Evolutionary conservation across 371 early-diverging fungal genomes (phyloP).

Genomic region (Globomyces sp.): DNA sequence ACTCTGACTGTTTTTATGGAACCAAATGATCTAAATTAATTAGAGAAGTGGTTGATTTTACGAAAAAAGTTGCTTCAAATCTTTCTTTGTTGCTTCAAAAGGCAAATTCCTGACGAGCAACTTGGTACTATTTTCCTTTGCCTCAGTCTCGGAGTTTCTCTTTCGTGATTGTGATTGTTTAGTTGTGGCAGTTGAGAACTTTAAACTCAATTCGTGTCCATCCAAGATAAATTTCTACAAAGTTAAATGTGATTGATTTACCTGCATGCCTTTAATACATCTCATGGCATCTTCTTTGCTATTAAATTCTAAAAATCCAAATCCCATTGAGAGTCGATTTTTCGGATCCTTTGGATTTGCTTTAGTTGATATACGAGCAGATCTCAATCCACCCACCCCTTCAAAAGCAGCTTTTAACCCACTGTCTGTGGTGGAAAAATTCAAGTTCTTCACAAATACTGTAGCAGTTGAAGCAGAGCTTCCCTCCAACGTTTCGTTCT

Average conservation of each 20-base stretch:
- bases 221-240: conserved; percentile 71
- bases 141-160: conserved; percentile 11
- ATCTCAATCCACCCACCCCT: conserved; percentile 68
- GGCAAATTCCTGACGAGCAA: conserved; percentile 97
- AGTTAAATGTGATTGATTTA: conserved; percentile 18
- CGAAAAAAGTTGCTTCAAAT: conserved; percentile 88
- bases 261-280: conserved; percentile 81
- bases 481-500: conserved; percentile 31
- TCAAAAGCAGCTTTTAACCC: conserved; percentile 68
- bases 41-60: conserved; percentile 32
- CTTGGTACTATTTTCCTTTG: conserved; percentile 62
- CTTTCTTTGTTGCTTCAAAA: conserved; percentile 97
- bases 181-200: conserved; percentile 65
- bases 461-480: conserved; percentile 49
- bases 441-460: conserved; percentile 92
- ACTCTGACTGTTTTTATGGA: conserved; percentile 93
- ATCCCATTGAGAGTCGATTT: conserved; percentile 80
- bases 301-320: conserved; percentile 94
- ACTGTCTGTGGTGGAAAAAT: conserved; percentile 81
- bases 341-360: conserved; percentile 76
- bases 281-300: conserved; percentile 71
- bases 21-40: conserved; percentile 62
- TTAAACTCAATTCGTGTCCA: conserved; percentile 80
- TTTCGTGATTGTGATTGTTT: conserved; percentile 7
- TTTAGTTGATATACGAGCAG: conserved; percentile 75